phyloP scores from a whole-genome alignment of 2,329 filamentous ascomycete genomes.

The Fusarium sacchari region DNA sequence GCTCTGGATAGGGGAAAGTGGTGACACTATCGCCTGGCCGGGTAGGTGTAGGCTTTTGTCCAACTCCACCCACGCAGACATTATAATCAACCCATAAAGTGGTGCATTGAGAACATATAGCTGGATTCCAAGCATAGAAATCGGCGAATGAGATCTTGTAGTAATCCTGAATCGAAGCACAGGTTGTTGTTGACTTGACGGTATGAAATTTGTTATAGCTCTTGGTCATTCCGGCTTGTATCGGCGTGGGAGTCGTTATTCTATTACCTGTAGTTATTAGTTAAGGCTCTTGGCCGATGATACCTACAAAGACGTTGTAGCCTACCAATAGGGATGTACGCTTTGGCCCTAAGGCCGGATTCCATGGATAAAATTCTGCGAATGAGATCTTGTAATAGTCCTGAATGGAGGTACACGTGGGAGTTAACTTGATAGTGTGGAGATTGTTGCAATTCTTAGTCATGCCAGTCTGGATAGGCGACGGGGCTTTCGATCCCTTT shows the following conservation, averaged over 20 bases:
- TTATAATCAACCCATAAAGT: not conserved
- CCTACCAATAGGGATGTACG: too few species aligned
- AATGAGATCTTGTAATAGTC: too few species aligned
- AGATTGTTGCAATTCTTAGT: not conserved
- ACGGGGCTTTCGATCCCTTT: not conserved
- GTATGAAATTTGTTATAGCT: not conserved
- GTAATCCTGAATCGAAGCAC: not conserved
- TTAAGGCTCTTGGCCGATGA: too few species aligned
- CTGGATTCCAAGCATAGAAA: slow-evolving; percentile 13
- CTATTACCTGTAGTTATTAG: too few species aligned
- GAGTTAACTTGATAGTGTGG: too few species aligned
- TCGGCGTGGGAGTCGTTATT: not conserved
- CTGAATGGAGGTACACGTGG: too few species aligned
- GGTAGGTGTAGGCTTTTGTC: not conserved
- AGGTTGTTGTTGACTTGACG: not conserved
- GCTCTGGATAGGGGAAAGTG: not conserved
- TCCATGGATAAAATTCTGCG: too few species aligned
- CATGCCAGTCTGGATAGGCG: not conserved
- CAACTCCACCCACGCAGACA: not conserved
- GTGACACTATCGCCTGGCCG: not conserved
- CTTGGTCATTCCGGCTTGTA: not conserved
- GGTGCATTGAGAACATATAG: not conserved
- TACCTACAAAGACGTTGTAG: too few species aligned
- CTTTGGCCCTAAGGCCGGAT: too few species aligned
- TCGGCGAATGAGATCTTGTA: slow-evolving; percentile 1